Conservation (phyloP, 2,329 filamentous ascomycete genomes). For the Microsporum ferrugineum region DNA sequence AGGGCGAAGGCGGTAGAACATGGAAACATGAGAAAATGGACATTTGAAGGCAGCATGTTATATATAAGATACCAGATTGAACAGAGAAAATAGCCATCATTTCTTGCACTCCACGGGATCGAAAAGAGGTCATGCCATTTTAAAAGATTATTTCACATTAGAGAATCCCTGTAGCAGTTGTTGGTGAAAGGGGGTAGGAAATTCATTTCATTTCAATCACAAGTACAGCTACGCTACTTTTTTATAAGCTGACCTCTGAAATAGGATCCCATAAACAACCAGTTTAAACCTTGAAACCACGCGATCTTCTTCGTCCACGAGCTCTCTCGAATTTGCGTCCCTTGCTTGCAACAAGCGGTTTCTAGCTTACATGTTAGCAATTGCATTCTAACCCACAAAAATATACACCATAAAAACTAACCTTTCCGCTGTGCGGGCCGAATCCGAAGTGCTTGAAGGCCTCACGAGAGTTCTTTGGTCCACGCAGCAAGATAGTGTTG, state of each 20-base stretch:
- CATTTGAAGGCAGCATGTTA: constrained; percentile 4
- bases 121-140: background rate
- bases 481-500: constrained; percentile 94
- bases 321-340: constrained; percentile 99
- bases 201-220: constrained; percentile 11
- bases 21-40: constrained; percentile 47
- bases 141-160: constrained; percentile 1
- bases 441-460: constrained; percentile 99
- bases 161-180: background rate
- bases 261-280: constrained; percentile 13
- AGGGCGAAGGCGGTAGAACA: constrained; percentile 40
- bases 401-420: constrained; percentile 33
- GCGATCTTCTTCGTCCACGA: constrained; percentile 95
- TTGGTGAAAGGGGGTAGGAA: constrained; percentile 4
- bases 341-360: constrained; percentile 96
- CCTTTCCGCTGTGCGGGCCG: constrained; percentile 96
- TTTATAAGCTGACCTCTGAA: constrained; percentile 11
- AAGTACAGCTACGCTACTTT: constrained; percentile 8
- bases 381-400: background rate
- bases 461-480: constrained; percentile 96
- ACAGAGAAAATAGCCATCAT: background rate
- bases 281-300: constrained; percentile 98
- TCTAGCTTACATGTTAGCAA: constrained; percentile 43
- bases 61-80: background rate
- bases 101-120: background rate